Base-by-base conservation (phyloP, 2,329 filamentous ascomycete genomes). In the Epicoccum nigrum region DNA sequence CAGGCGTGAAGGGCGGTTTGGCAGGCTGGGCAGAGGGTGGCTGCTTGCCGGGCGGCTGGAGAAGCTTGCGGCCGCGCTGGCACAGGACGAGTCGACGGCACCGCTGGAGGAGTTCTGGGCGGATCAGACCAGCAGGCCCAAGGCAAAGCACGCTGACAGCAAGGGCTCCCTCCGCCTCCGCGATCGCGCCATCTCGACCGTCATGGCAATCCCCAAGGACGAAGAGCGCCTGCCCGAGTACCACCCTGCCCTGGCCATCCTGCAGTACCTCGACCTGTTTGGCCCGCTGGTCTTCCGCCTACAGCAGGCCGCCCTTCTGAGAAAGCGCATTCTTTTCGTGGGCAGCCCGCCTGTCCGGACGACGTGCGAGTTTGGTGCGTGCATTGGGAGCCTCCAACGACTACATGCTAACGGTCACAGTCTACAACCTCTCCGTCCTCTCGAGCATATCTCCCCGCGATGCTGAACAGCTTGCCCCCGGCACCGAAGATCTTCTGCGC, bases 261-360 rank as follows among this genome's bases (percentile, higher is more conserved):
- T 86, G 9, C 81, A 83, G 27, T 84, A 96, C 56, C 76, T 97
- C 37, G 86, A 94, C 60, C 84, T 83, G 7, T 96, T 97, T 69
- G 94, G 94, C 0, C 94, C 94, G 1, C 79, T 99, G 48, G 85
- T 97, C 42, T 99, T 97, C 68, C 90, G 94, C 9, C 83, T 99
- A 56, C 89, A 96, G 63, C 86, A 94, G 63, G 91, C 92, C 35
- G 91, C 92, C 7, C 76, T 99, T 41, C 76, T 96, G 56, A 85
- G 93, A 49, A 93, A 94, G 75, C 85, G 94, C 50, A 93, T 99
- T 48, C 75, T 99, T 43, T 87, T 99, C 55, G 87, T 94, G 20
- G 88, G 89, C 15, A 86, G 92, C 70, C 87, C 92, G 9, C 94
- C 94, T 0, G 91, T 99, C 17, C 87, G 92, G 69, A 80, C 86